These are phyloP conservation scores for Penicillium crustosum DNA, from an alignment of 2,329 filamentous ascomycete species.

Conservation along the genomic window DNA sequence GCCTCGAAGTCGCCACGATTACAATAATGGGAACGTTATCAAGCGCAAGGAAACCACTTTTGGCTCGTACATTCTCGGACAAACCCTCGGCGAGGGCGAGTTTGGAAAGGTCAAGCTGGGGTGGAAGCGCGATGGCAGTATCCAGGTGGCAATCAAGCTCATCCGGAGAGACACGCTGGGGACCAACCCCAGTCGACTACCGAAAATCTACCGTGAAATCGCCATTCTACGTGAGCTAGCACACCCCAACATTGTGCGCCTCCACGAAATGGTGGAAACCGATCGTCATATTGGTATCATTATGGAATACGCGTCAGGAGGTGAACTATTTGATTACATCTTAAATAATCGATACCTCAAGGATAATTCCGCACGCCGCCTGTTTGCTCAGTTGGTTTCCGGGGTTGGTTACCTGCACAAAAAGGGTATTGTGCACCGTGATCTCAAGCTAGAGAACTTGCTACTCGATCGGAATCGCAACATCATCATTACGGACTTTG, in stretches of 20 bases:
- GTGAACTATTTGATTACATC: slow-evolving; percentile 97
- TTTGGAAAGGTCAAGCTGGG: slow-evolving; percentile 98
- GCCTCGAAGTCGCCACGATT: slow-evolving; percentile 56
- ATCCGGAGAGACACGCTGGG: slow-evolving; percentile 90
- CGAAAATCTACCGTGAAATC: slow-evolving; percentile 97
- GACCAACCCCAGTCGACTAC: slow-evolving; percentile 80
- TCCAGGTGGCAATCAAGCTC: slow-evolving; percentile 96
- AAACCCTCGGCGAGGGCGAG: slow-evolving; percentile 95
- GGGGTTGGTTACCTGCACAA: slow-evolving; percentile 97
- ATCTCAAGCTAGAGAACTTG: slow-evolving; percentile 94
- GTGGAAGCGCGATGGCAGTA: slow-evolving; percentile 93
- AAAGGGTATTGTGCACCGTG: slow-evolving; percentile 96
- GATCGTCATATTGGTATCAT: slow-evolving; percentile 97
- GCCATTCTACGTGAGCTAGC: slow-evolving; percentile 82
- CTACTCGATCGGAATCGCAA: slow-evolving; percentile 94
- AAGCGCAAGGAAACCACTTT: slow-evolving; percentile 86
- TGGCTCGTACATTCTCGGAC: slow-evolving; percentile 91
- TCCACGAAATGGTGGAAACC: slow-evolving; percentile 98
- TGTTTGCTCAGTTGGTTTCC: slow-evolving; percentile 94
- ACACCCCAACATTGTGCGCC: slow-evolving; percentile 92
- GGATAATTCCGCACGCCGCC: slow-evolving; percentile 80
- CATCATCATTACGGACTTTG: slow-evolving; percentile 99
- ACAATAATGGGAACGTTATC: slow-evolving; percentile 52
- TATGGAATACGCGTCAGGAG: slow-evolving; percentile 94
- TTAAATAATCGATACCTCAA: slow-evolving; percentile 95